A percentile compares a stretch with the other conserved stretches of the same genome.
These are phyloP conservation scores for Rostrohypoxylon terebratum DNA, from an alignment of 495 filamentous ascomycete genomes.

Conservation along the genomic window DNA sequence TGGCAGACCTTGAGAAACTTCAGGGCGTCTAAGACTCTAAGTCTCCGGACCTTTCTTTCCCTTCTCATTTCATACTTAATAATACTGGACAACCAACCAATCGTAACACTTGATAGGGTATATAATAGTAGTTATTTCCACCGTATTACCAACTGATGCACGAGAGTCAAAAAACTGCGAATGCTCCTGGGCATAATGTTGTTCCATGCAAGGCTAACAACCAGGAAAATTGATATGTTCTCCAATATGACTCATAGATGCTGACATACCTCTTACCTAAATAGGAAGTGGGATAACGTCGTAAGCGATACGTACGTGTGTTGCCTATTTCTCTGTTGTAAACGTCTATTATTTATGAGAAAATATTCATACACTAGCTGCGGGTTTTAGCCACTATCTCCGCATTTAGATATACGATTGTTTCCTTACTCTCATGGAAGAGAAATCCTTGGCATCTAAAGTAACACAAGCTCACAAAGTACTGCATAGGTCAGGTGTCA, in stretches of 20 bases:
- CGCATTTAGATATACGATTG: slow-evolving; percentile 5
- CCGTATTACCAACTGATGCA: slow-evolving; percentile 2
- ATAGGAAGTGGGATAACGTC: slow-evolving; percentile 1
- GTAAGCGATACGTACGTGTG: slow-evolving; percentile 26
- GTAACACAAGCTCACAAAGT: too few relatives aligned
- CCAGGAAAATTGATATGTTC: not conserved
- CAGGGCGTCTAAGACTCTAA: slow-evolving; percentile 11
- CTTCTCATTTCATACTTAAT: not conserved
- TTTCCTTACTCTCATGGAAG: not conserved
- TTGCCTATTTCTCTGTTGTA: slow-evolving; percentile 18
- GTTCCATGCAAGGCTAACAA: slow-evolving; percentile 36
- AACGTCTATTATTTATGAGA: not conserved
- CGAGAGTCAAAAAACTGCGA: too few relatives aligned
- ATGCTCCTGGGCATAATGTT: not conserved
- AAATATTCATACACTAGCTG: not conserved
- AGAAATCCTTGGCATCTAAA: not conserved
- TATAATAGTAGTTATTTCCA: not conserved
- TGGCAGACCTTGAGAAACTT: not conserved
- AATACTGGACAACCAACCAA: not conserved
- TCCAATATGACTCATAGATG: slow-evolving; percentile 22
- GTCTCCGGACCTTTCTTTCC: not conserved
- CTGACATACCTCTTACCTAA: slow-evolving; percentile 4
- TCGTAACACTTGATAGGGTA: not conserved
- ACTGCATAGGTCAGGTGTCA: not conserved
- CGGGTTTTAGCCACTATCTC: slow-evolving; percentile 30